Percentiles rank a stretch among this genome's conserved stretches.
Evolutionary conservation across 768 basidiomycete species (phyloP).

Genomic region (Hericium erinaceus): DNA sequence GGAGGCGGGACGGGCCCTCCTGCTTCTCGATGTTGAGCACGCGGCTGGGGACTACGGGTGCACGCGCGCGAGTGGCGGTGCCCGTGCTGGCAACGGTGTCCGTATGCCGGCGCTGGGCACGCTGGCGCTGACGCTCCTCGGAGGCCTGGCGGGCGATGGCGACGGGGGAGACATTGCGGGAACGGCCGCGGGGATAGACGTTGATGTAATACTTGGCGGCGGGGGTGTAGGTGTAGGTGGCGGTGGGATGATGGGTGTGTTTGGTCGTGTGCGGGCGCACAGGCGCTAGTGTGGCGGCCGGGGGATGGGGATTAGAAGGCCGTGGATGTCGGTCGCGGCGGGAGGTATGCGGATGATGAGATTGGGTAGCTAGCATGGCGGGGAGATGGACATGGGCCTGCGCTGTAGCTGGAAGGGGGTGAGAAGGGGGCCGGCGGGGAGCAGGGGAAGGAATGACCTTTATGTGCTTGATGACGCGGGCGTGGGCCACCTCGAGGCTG

Average conservation of each 20-base stretch:
- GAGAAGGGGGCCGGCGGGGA: too few species aligned
- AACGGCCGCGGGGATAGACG: slow-evolving; percentile 10
- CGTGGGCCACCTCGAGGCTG: too few species aligned
- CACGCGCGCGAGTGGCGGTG: neutral
- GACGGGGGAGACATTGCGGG: slow-evolving; percentile 10
- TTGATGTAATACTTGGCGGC: neutral
- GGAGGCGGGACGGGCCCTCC: neutral
- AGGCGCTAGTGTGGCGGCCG: too few species aligned
- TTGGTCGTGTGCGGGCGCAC: too few species aligned
- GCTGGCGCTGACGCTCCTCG: slow-evolving; percentile 9
- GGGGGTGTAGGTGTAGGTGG: neutral
- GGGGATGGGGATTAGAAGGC: too few species aligned
- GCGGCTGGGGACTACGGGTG: neutral
- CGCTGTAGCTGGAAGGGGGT: too few species aligned
- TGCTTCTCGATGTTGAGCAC: neutral
- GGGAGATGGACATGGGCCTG: too few species aligned
- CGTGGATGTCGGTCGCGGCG: too few species aligned
- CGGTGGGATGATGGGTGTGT: neutral
- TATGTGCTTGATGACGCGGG: too few species aligned
- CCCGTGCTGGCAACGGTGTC: neutral
- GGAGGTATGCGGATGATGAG: too few species aligned
- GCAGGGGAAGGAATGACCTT: too few species aligned
- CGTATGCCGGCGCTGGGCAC: neutral
- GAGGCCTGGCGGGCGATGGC: slow-evolving; percentile 16
- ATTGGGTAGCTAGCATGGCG: too few species aligned